These are phyloP conservation scores for Rhizophagus sp. DNA, from an alignment of 192 early-diverging fungal species.

Conservation along the genomic window DNA sequence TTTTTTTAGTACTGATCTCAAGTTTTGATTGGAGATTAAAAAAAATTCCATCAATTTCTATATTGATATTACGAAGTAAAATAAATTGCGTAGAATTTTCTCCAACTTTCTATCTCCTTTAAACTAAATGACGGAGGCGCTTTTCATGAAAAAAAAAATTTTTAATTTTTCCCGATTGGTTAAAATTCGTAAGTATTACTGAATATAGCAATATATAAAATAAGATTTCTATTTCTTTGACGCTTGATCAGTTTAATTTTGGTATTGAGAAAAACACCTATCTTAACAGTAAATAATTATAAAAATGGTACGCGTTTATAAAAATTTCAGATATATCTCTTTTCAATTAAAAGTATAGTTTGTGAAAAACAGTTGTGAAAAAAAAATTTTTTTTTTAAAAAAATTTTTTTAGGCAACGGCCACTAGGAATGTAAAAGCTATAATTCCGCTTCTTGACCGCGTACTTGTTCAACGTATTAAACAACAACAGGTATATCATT, in stretches of 20 bases:
- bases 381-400: not conserved
- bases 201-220: not conserved
- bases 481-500: constrained; percentile 67
- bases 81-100: not conserved
- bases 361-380: not conserved
- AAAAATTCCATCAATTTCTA: constrained; percentile 26
- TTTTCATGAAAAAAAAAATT: too few species aligned
- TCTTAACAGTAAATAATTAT: not conserved
- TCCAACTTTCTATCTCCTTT: not conserved
- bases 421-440: constrained; percentile 65
- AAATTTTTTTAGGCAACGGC: constrained; percentile 32
- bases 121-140: not conserved
- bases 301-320: constrained; percentile 20
- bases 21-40: constrained; percentile 19
- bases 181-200: not conserved
- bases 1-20: not conserved
- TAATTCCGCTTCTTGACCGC: constrained; percentile 97
- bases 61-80: not conserved
- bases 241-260: too few species aligned
- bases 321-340: not conserved
- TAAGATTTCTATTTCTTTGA: too few species aligned
- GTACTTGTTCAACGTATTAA: constrained; percentile 98
- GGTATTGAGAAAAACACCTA: not conserved
- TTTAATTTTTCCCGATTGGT: not conserved
- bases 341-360: not conserved